Evolutionary conservation across 116 monocot species (phyloP), one percentile per base, ranked within the genome.

Genomic region (Trichopus zeylanicus): DNA sequence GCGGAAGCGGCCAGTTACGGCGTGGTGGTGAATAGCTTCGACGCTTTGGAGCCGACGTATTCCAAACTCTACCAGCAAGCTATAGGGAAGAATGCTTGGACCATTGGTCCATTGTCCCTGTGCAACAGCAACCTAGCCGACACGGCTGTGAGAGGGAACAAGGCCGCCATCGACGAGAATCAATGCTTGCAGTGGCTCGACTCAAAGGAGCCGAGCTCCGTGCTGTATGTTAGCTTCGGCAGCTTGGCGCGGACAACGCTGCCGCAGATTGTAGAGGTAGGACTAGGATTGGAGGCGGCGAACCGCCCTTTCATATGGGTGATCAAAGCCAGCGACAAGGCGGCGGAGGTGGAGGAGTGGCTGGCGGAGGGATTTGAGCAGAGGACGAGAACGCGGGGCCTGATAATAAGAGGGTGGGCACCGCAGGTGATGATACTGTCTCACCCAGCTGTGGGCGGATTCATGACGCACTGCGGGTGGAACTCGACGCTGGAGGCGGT

Each of bases 391-490:
- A 59, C 30, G 16, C 60, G 55, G 38, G 67, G 67, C 4, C n/a
- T 75, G 31, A 12, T 78, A 3, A 19, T 84, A 1, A 63, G 55
- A 3, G 70, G 71, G 0, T 77, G 73, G 82, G 82, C 73, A 5
- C 74, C 72, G 13, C 81, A 69, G 55, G 49, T 70, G 8, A 11
- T 28, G 12, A 73, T 82, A 9, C 29, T 82, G 8, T 26, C 32
- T 4, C 76, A 77, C 29, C 34, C 25, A 7, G 64, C 71, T 7
- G 71, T 64, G 6, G 63, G 71, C 3, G 57, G 57, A 11, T 86
- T 86, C 32, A 33, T 81, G 54, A 78, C 81, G 27, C 81, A 86
- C 62, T 86, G 81, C 57, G 81, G 86, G 0, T 86, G 86, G 86
- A 81, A 81, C 59, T 86, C 81, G 22, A 62, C 22, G 2, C 51